Percentiles rank a stretch among this genome's conserved stretches.
phyloP scores from a whole-genome alignment of 1,284 basidiomycete species.

The Kwoniella shivajii region DNA sequence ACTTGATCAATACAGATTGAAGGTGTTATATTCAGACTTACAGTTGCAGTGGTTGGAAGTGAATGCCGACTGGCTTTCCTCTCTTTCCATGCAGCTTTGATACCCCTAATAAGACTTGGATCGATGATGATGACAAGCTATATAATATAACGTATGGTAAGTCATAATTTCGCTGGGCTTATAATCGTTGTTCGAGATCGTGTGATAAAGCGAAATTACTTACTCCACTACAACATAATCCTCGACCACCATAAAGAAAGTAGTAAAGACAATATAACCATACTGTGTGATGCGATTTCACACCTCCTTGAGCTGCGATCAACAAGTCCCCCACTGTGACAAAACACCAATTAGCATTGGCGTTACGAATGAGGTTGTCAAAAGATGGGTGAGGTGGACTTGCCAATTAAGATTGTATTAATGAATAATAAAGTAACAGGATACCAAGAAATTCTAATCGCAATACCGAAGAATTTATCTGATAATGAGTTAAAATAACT shows the following conservation, averaged over 20 bases:
- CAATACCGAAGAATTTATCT: constrained; percentile 29
- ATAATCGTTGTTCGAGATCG: neutral
- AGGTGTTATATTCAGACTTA: neutral
- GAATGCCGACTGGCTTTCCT: neutral
- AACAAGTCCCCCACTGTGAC: constrained; percentile 24
- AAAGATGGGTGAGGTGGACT: neutral
- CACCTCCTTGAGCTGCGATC: constrained; percentile 21
- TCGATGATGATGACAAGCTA: neutral
- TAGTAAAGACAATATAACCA: constrained; percentile 29
- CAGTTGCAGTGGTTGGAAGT: neutral
- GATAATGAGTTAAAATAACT: constrained; percentile 14
- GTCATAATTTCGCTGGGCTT: too few relatives aligned
- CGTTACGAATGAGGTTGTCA: neutral
- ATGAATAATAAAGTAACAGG: constrained; percentile 28
- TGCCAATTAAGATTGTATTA: constrained; percentile 25
- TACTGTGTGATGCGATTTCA: constrained; percentile 12
- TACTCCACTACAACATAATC: constrained; percentile 28
- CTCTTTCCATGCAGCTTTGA: constrained; percentile 12
- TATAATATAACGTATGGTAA: neutral
- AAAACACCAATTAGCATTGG: neutral
- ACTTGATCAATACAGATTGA: neutral
- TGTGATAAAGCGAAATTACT: constrained; percentile 6
- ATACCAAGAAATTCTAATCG: constrained; percentile 27
- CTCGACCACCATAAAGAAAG: constrained; percentile 31
- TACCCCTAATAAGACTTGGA: neutral